Percentiles rank a stretch among this genome's conserved stretches.
Conservation (phyloP, 805 yeast genomes). For the Sungouiozyma ichnusensis region DNA sequence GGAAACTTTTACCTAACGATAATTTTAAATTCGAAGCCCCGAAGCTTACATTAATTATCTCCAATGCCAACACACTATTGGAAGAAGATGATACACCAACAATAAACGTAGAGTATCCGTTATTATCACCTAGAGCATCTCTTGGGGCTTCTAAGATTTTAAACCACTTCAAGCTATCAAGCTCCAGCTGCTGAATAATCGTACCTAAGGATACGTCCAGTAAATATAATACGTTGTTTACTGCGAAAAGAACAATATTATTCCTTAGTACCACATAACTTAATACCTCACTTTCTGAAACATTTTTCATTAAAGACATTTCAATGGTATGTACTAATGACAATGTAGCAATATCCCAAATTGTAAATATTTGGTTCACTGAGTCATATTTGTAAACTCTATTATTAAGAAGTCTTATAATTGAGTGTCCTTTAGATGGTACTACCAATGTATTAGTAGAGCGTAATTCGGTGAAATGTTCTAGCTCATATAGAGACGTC, state of each 20-base stretch:
- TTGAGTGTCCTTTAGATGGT: neutral
- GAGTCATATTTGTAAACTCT: constrained; percentile 6
- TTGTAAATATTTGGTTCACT: constrained; percentile 2
- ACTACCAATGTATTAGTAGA: constrained; percentile 1
- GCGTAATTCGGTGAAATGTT: constrained; percentile 7
- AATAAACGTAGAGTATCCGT: constrained; percentile 5
- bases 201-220: constrained; percentile 18
- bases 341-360: constrained; percentile 7
- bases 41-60: constrained; percentile 37
- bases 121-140: neutral
- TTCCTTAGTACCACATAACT: constrained; percentile 23
- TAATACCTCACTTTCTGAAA: constrained; percentile 4
- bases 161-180: constrained; percentile 7
- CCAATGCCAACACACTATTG: constrained; percentile 12
- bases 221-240: constrained; percentile 20
- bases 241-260: constrained; percentile 23
- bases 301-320: constrained; percentile 18
- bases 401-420: constrained; percentile 4
- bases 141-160: constrained; percentile 4
- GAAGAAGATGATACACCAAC: constrained; percentile 6
- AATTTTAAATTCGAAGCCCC: constrained; percentile 63
- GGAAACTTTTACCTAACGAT: constrained; percentile 52
- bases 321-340: constrained; percentile 6
- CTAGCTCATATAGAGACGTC: constrained; percentile 7
- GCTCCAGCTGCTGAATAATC: constrained; percentile 4